These are phyloP conservation scores for Coelastrella sp. DNA, from an alignment of 139 green algal species.

Conservation along the genomic window DNA sequence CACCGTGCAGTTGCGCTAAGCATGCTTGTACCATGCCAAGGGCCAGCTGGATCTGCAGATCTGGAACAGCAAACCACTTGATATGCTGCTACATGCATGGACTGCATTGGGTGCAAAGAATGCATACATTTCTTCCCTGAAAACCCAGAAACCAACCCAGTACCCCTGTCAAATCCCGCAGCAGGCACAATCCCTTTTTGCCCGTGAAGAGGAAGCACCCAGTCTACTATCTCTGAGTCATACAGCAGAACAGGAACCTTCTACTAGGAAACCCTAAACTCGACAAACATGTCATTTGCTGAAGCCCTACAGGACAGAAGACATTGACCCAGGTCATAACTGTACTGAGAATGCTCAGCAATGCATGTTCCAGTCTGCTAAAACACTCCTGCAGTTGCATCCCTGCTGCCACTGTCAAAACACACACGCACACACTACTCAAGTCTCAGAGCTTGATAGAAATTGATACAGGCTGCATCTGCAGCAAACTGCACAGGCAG, in stretches of 20 bases:
- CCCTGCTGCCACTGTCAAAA: no score
- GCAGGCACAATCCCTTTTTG: not conserved
- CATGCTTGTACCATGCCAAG: no score
- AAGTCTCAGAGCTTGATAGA: not conserved
- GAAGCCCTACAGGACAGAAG: not conserved
- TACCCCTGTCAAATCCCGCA: not conserved
- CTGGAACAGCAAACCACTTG: no score
- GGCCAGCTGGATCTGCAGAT: no score
- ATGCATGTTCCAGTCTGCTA: not conserved
- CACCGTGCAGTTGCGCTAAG: no score
- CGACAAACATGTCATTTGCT: not conserved
- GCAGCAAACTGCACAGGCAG: slow-evolving; percentile 1
- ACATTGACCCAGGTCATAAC: no score
- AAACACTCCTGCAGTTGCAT: no score
- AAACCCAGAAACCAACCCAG: not conserved
- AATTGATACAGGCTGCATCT: not conserved
- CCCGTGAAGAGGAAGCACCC: not conserved
- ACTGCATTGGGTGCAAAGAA: no score
- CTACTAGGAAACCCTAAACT: no score
- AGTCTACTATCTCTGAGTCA: not conserved
- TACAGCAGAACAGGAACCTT: no score
- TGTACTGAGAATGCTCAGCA: not conserved
- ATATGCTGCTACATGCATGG: not conserved
- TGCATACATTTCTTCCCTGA: not conserved
- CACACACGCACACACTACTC: not conserved